phyloP scores from a whole-genome alignment of 31 red algal genomes.

The Porphyra umbilicalis region DNA sequence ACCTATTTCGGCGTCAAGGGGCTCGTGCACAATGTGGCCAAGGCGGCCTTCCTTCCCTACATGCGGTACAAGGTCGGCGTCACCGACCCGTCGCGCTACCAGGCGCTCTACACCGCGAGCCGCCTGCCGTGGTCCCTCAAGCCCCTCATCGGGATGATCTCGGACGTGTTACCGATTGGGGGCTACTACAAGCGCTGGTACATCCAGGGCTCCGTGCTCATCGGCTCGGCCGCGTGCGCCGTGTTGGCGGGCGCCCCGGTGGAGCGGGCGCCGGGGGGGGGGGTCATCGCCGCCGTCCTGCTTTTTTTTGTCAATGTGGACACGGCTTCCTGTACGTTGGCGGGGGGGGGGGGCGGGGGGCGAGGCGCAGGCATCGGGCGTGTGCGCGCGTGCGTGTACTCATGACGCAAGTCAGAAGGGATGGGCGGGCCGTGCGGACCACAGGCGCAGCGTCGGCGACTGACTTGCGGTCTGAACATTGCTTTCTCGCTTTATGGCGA shows the following conservation, averaged over 20 bases:
- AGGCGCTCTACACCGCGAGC: constrained; percentile 25
- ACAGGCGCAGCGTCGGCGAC: too few species aligned
- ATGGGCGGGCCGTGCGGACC: too few species aligned
- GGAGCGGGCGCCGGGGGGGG: constrained; percentile 3
- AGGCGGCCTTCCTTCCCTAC: constrained; percentile 28
- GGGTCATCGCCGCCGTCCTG: constrained; percentile 32
- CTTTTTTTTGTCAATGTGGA: constrained; percentile 37
- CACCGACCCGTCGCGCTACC: constrained; percentile 41
- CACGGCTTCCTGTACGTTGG: too few species aligned
- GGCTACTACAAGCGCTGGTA: constrained; percentile 51
- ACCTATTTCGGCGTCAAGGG: constrained; percentile 37
- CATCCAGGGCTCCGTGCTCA: constrained; percentile 25
- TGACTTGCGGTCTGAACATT: too few species aligned
- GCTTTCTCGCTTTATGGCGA: too few species aligned
- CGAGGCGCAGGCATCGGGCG: too few species aligned
- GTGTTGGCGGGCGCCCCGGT: constrained; percentile 17
- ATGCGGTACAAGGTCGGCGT: constrained; percentile 33
- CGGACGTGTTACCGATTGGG: constrained; percentile 31
- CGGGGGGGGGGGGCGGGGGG: too few species aligned
- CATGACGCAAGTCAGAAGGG: too few species aligned
- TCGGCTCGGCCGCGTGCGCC: constrained; percentile 16
- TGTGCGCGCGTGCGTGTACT: too few species aligned
- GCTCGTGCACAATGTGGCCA: constrained; percentile 13
- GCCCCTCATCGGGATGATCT: constrained; percentile 41
- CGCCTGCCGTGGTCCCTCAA: constrained; percentile 48